Percentiles rank a stretch among this genome's conserved stretches.
phyloP scores from a whole-genome alignment of 768 basidiomycete genomes.

The Lenzites betulinus region DNA sequence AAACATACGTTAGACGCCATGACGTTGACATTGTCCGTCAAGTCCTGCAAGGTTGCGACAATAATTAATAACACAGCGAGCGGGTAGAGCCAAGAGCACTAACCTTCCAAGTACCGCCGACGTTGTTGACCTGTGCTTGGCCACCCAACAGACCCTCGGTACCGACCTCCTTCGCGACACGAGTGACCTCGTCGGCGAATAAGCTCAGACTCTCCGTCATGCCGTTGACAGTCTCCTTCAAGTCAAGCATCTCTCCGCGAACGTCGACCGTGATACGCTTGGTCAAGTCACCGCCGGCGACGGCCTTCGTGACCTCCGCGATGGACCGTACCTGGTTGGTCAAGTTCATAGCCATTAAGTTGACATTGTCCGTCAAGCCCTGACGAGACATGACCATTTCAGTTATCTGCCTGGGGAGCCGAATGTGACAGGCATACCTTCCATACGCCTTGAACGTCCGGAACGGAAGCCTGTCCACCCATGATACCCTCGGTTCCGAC shows the following conservation, averaged over 20 bases:
- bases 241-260: constrained; percentile 86
- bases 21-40: constrained; percentile 94
- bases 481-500: constrained; percentile 92
- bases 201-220: constrained; percentile 90
- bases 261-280: constrained; percentile 93
- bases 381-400: constrained; percentile 16
- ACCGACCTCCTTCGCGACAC: constrained; percentile 95
- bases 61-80: too few relatives aligned
- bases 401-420: not conserved
- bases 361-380: constrained; percentile 78
- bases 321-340: constrained; percentile 92
- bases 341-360: constrained; percentile 87
- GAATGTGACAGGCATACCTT: constrained; percentile 50
- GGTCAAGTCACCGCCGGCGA: constrained; percentile 89
- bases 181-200: constrained; percentile 80
- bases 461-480: constrained; percentile 89
- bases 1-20: constrained; percentile 87
- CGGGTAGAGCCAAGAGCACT: not conserved
- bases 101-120: constrained; percentile 94
- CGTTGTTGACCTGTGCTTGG: constrained; percentile 90
- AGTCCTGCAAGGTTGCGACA: constrained; percentile 60
- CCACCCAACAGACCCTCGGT: constrained; percentile 95
- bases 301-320: constrained; percentile 93
- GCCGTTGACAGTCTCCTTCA: constrained; percentile 91
- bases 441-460: constrained; percentile 95